Evolutionary conservation across 1,284 basidiomycete species (phyloP).

Genomic region (Ustilago sp.): DNA sequence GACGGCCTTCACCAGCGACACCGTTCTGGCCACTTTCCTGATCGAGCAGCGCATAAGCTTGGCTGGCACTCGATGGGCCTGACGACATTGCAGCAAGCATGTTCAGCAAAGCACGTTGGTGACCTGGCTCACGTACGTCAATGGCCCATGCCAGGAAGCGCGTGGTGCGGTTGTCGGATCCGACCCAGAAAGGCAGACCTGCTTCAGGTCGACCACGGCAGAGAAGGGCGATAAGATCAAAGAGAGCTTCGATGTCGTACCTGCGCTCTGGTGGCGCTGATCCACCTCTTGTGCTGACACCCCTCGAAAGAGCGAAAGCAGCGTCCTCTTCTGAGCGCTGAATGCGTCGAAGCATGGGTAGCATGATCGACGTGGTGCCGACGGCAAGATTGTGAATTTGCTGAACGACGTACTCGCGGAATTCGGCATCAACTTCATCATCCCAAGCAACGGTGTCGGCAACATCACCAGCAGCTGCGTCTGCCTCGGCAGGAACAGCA

Average conservation of each 20-base stretch:
- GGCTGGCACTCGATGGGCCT: constrained; percentile 65
- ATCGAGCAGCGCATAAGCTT: constrained; percentile 63
- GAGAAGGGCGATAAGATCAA: constrained; percentile 63
- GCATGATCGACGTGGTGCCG: constrained; percentile 54
- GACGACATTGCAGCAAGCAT: constrained; percentile 66
- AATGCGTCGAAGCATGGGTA: constrained; percentile 64
- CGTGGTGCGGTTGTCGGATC: constrained; percentile 71
- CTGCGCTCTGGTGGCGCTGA: constrained; percentile 62
- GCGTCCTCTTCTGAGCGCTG: constrained; percentile 68
- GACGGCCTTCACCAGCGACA: constrained; percentile 52
- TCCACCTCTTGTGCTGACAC: constrained; percentile 20
- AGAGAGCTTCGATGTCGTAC: constrained; percentile 68
- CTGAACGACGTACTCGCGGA: constrained; percentile 65
- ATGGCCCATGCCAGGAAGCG: constrained; percentile 68
- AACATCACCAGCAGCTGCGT: constrained; percentile 51
- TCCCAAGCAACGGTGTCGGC: constrained; percentile 63
- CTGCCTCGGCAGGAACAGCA: constrained; percentile 53
- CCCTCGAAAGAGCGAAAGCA: constrained; percentile 57
- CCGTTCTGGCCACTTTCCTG: constrained; percentile 39
- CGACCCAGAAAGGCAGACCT: constrained; percentile 64
- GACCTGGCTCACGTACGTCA: constrained; percentile 65
- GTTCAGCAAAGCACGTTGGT: constrained; percentile 66
- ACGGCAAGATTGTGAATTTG: constrained; percentile 62
- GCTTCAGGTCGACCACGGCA: constrained; percentile 61
- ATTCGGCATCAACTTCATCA: constrained; percentile 68